Conservation (phyloP, 1,139 yeast genomes). For the Hansenula sp. region DNA sequence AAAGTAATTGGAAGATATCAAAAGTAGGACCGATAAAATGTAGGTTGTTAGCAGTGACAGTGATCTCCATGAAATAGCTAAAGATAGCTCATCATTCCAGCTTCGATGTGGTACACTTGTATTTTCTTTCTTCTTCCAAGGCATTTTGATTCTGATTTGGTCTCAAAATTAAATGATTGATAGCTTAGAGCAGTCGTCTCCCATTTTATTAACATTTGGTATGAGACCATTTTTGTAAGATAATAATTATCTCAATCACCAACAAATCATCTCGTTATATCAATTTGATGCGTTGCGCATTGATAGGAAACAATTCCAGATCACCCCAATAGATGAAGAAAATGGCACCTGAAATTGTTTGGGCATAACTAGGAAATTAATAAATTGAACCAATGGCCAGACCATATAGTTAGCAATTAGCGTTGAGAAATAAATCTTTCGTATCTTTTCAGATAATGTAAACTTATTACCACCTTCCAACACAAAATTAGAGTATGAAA, state of each 20-base stretch:
- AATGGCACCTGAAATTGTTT: slow-evolving; percentile 83
- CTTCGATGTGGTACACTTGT: no score
- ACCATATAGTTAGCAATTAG: slow-evolving; percentile 74
- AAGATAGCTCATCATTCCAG: no score
- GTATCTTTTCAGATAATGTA: slow-evolving; percentile 59
- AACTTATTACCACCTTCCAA: slow-evolving; percentile 70
- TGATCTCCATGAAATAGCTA: no score
- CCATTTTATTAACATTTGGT: no score
- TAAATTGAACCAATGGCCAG: slow-evolving; percentile 95
- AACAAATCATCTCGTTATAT: background rate
- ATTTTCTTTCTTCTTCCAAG: no score
- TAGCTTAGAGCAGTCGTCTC: no score
- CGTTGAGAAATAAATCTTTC: slow-evolving; percentile 67
- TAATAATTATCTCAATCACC: no score
- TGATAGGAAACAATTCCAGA: slow-evolving; percentile 76
- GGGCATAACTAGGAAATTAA: slow-evolving; percentile 82
- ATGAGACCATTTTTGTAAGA: no score
- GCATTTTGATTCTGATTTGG: no score
- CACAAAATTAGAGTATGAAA: slow-evolving; percentile 77
- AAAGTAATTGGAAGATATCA: background rate
- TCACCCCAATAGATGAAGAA: slow-evolving; percentile 55
- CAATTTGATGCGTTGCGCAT: slow-evolving; percentile 34
- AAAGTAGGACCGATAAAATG: no score
- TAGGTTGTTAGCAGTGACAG: no score
- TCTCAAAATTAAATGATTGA: no score